Conservation (phyloP, 2,329 filamentous ascomycete genomes). For the Microcyclospora pomicola region DNA sequence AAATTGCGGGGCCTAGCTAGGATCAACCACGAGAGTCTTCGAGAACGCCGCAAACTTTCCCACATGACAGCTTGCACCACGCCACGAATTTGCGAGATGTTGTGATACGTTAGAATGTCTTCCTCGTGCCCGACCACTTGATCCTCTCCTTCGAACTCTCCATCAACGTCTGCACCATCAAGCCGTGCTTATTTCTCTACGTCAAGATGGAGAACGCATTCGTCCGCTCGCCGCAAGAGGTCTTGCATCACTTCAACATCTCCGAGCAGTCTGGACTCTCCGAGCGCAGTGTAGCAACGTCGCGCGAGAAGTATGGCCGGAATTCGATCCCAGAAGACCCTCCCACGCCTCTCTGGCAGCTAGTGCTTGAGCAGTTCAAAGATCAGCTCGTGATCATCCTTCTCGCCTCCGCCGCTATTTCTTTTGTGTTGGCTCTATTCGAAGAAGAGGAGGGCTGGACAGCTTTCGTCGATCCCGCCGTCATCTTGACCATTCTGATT, state of each 20-base stretch:
- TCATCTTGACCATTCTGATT: slow-evolving; percentile 93
- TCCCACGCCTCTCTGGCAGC: slow-evolving; percentile 87
- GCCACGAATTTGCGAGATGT: too few relatives aligned
- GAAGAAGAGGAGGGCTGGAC: slow-evolving; percentile 91
- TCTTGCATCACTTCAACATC: slow-evolving; percentile 25
- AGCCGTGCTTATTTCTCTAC: too few relatives aligned
- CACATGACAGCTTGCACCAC: too few relatives aligned
- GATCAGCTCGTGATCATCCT: slow-evolving; percentile 95
- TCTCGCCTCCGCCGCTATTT: slow-evolving; percentile 80
- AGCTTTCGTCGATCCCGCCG: slow-evolving; percentile 88
- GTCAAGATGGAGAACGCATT: slow-evolving; percentile 24
- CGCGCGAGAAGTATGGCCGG: slow-evolving; percentile 22
- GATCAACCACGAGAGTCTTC: too few relatives aligned
- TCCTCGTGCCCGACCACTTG: too few relatives aligned
- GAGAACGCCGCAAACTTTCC: too few relatives aligned
- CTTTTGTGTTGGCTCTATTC: slow-evolving; percentile 83
- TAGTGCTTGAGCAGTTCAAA: slow-evolving; percentile 97
- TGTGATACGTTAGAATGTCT: too few relatives aligned
- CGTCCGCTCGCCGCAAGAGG: slow-evolving; percentile 20
- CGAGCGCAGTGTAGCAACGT: slow-evolving; percentile 16
- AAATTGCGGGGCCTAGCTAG: too few relatives aligned
- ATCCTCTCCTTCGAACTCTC: too few relatives aligned
- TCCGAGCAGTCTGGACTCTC: slow-evolving; percentile 21
- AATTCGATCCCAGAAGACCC: slow-evolving; percentile 67
- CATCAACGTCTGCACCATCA: too few relatives aligned